These are phyloP conservation scores for Vanrija sp. DNA, from an alignment of 1,284 basidiomycete species.

Conservation along the genomic window DNA sequence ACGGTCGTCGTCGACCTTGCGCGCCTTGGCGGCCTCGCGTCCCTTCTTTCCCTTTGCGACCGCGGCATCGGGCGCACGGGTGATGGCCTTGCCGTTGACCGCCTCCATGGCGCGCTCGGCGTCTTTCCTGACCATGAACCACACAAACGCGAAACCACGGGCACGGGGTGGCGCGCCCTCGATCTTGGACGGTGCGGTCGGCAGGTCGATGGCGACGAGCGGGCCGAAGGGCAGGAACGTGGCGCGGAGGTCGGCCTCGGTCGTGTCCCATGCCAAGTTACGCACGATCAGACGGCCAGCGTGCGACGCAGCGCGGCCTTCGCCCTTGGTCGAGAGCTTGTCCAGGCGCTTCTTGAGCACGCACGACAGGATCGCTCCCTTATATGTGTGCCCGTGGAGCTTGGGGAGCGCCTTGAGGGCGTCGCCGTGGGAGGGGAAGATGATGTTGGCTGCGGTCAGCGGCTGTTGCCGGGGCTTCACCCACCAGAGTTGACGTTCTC, in stretches of 20 bases:
- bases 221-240: conserved; percentile 86
- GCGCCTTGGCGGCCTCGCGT: conserved; percentile 21
- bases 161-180: conserved; percentile 53
- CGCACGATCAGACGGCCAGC: conserved; percentile 84
- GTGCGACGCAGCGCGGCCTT: conserved; percentile 51
- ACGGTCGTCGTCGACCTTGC: conserved; percentile 52
- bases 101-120: conserved; percentile 78
- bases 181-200: conserved; percentile 53
- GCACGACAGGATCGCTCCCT: conserved; percentile 80
- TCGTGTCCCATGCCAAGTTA: conserved; percentile 77
- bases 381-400: conserved; percentile 91
- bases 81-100: conserved; percentile 73
- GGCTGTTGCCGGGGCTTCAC: background rate
- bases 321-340: conserved; percentile 51
- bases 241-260: conserved; percentile 78
- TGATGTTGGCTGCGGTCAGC: conserved; percentile 59
- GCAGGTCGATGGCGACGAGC: conserved; percentile 80
- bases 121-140: conserved; percentile 82
- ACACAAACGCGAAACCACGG: conserved; percentile 92
- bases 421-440: conserved; percentile 68
- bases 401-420: conserved; percentile 73
- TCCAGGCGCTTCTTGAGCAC: conserved; percentile 85
- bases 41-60: conserved; percentile 45
- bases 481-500: background rate
- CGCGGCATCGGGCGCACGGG: conserved; percentile 38